Conservation (phyloP, 805 yeast genomes). For the Schizosaccharomyces japonicus region DNA sequence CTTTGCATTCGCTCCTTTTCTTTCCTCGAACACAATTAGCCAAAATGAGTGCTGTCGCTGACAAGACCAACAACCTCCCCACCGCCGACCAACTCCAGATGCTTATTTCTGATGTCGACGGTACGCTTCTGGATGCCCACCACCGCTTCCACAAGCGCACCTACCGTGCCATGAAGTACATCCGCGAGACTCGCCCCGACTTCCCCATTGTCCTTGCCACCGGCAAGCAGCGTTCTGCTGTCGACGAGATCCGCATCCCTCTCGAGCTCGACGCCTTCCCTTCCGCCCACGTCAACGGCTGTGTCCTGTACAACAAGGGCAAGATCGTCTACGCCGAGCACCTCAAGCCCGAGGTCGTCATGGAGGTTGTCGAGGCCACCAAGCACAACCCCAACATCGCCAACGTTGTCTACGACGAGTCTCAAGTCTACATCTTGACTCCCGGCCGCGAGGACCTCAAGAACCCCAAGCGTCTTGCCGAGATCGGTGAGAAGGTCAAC, state of each 20-base stretch:
- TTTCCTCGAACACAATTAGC: background rate
- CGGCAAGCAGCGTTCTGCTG: constrained; percentile 4
- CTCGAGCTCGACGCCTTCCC: constrained; percentile 2
- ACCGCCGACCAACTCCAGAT: background rate
- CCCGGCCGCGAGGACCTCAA: constrained; percentile 2
- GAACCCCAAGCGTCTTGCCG: background rate
- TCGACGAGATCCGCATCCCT: constrained; percentile 1
- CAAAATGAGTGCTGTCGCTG: background rate
- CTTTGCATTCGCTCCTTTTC: background rate
- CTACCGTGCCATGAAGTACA: constrained; percentile 3
- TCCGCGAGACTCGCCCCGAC: background rate
- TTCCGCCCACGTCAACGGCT: constrained; percentile 4
- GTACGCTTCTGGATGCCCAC: constrained; percentile 5
- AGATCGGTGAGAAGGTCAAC: constrained; percentile 2
- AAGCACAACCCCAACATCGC: constrained; percentile 2
- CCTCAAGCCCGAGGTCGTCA: background rate
- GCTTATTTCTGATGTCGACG: constrained; percentile 5
- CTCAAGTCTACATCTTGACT: background rate
- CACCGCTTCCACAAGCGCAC: constrained; percentile 4
- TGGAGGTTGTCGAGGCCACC: constrained; percentile 1
- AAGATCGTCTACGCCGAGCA: background rate
- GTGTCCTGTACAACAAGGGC: constrained; percentile 1
- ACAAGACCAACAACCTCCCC: background rate
- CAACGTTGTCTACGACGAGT: constrained; percentile 3
- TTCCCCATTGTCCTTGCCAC: constrained; percentile 5